Evolutionary conservation across 2,329 filamentous ascomycete genomes (phyloP).

Genomic region (Talaromyces sp.): DNA sequence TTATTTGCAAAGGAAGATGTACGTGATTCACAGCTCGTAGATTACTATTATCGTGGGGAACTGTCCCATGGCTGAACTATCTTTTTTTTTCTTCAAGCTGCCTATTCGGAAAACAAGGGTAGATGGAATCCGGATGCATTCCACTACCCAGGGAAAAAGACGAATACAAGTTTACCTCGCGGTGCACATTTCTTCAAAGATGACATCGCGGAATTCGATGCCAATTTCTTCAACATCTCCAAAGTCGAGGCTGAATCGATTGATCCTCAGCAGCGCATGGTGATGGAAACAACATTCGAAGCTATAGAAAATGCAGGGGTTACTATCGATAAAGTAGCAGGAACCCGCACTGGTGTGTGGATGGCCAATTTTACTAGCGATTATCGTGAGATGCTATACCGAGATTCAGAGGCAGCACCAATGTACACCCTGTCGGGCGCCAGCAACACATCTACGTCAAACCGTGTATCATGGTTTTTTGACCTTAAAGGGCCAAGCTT

Average conservation of each 20-base stretch:
- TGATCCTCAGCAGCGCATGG: slow-evolving; percentile 17
- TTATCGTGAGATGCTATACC: slow-evolving; percentile 15
- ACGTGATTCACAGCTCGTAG: background rate
- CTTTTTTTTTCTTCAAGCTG: background rate
- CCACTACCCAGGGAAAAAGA: slow-evolving; percentile 1
- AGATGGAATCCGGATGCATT: slow-evolving; percentile 7
- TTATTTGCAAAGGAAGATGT: slow-evolving; percentile 8
- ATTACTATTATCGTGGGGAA: slow-evolving; percentile 12
- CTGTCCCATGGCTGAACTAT: background rate
- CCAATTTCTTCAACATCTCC: slow-evolving; percentile 17
- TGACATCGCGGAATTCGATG: slow-evolving; percentile 26
- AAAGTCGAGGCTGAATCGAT: slow-evolving; percentile 5
- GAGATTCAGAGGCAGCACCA: slow-evolving; percentile 18
- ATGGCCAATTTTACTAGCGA: slow-evolving; percentile 22
- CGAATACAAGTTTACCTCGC: slow-evolving; percentile 3
- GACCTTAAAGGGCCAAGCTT: slow-evolving; percentile 36
- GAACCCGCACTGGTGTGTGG: slow-evolving; percentile 22
- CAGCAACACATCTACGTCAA: slow-evolving; percentile 54
- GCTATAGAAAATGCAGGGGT: slow-evolving; percentile 22
- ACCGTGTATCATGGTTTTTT: slow-evolving; percentile 52
- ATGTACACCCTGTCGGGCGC: slow-evolving; percentile 63
- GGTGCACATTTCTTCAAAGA: slow-evolving; percentile 12
- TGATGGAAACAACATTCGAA: slow-evolving; percentile 34
- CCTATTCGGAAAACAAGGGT: slow-evolving; percentile 1
- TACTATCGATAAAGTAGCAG: slow-evolving; percentile 16